phyloP scores from a whole-genome alignment of 768 basidiomycete species.

The Mycena rosella region DNA sequence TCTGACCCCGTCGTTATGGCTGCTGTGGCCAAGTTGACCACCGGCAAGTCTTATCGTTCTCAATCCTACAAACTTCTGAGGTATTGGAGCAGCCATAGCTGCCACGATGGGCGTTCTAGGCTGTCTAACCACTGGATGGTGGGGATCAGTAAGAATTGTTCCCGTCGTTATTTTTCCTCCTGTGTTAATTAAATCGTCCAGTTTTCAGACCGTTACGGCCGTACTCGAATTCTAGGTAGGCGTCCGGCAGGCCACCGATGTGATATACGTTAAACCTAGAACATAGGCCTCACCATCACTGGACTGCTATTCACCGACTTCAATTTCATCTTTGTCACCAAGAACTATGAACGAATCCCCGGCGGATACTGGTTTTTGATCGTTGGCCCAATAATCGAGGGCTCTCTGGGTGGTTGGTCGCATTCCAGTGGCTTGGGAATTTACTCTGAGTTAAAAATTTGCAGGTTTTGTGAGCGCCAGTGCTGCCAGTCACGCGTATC shows the following conservation, averaged over 20 bases:
- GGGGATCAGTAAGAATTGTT: slow-evolving; percentile 80
- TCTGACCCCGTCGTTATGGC: slow-evolving; percentile 81
- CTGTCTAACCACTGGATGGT: slow-evolving; percentile 87
- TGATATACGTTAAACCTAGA: not conserved
- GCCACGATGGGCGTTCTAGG: slow-evolving; percentile 78
- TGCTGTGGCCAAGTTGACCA: slow-evolving; percentile 73
- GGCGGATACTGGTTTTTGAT: slow-evolving; percentile 75
- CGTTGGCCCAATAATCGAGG: slow-evolving; percentile 65
- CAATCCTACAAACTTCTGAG: not conserved
- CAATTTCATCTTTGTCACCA: slow-evolving; percentile 64
- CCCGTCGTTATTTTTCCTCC: not conserved
- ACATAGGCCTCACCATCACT: slow-evolving; percentile 51
- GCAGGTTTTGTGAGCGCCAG: slow-evolving; percentile 54
- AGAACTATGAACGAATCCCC: slow-evolving; percentile 62
- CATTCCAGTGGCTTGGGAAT: not conserved
- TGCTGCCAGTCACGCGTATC: slow-evolving; percentile 62
- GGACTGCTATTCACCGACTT: slow-evolving; percentile 65
- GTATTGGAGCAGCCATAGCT: slow-evolving; percentile 63
- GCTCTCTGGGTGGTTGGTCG: slow-evolving; percentile 65
- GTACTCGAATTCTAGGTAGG: slow-evolving; percentile 57
- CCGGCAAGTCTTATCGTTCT: slow-evolving; percentile 58
- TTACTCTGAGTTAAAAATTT: slow-evolving; percentile 33
- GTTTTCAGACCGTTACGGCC: slow-evolving; percentile 72
- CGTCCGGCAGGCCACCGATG: not conserved
- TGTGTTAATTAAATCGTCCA: slow-evolving; percentile 39